Base-by-base conservation (phyloP, 2,329 filamentous ascomycete species). In the Talaromyces amestolkiae region DNA sequence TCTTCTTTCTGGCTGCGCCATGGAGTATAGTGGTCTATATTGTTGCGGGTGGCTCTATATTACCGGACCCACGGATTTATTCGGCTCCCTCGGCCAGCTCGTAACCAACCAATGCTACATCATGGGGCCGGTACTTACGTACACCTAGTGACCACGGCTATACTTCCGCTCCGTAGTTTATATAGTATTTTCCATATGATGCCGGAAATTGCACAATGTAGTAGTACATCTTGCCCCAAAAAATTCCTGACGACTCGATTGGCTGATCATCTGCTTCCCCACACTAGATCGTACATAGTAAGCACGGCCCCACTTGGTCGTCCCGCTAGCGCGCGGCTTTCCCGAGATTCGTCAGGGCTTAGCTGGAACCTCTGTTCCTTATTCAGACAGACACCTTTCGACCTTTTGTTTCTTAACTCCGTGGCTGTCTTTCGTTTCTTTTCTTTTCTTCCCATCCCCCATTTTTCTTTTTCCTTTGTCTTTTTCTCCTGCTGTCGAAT, bases 281-380 rank as follows among this genome's bases (percentile, higher is more conserved):
- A 51, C 3, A 51, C 47, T 51, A 37, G 8, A 11, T 37, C 8
- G 35, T 37, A 27, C 4, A 27, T 17, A 22, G 43, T 31, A 53
- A 33, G 13, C 39, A 45, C 35, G 3, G 8, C 37, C 37, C 37
- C 39, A 45, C 37, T 45, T 59, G n/a, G 13, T n/a, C 24, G 37
- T 13, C 41, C 64, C 63, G 37, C 53, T 66, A 66, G 64, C 60
- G 60, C 53, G 59, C 64, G 64, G 64, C 41, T 63, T 66, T 66
- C 64, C 64, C 60, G 64, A 66, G 64, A 63, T 62, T 53, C 24
- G 31, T 62, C 61, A 63, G 22, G 37, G 51, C 51, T 58, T 58
- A 58, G 51, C 17, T 41, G 3, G 24, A 41, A 39, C 19, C 24
- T 11, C 19, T 35, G 43, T 45, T 27, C 47, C 13, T 39, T 19